Evolutionary conservation across 352 stramenopile species (phyloP), one percentile per base, ranked within the genome.

Genomic region (Elongisporangium anandrum): DNA sequence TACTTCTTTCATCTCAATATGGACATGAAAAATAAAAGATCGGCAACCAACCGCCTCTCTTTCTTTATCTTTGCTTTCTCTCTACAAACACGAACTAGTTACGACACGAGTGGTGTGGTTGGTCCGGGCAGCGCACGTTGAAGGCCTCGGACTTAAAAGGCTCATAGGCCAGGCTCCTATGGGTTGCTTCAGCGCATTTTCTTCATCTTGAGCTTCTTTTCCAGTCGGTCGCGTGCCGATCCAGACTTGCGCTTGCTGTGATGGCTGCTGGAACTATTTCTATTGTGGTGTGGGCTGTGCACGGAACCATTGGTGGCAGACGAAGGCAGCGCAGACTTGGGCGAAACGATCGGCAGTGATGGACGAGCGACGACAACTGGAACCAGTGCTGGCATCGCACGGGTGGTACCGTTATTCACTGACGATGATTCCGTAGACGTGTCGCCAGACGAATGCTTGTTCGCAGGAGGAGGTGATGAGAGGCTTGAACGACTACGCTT

Each of bases 171-270:
- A 45, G 34, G 4, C 34, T 45, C 26, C 9, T 17, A 45, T 12
- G 17, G 34, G 4, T 17, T 17, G 8, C 34, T 45, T 45, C 34
- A 45, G 34, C 34, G 34, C 34, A 45, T 17, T 56, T 88, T 88
- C 56, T 73, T 85, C 34, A 84, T 84, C 69, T 90, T 94, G 34
- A 94, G 75, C 60, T 94, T 94, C 57, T 94, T 94, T 52, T 78
- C 79, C 56, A 94, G 60, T 1, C 84, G 81, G 56, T 88, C 81
- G 17, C 84, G 80, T 6, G 75, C 81, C 15, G 81, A 90, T 16
- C 66, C 64, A 4, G 73, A 68, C 62, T 82, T 90, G 53, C 83
- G 75, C 61, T 92, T 93, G 17, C 67, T 65, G 49, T 45, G 34
- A 45, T 45, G 34, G 34, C 34, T 45, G 34, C 34, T 45, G 34